Conservation (phyloP, 495 filamentous ascomycete genomes). For the Hypoxylon rickii region DNA sequence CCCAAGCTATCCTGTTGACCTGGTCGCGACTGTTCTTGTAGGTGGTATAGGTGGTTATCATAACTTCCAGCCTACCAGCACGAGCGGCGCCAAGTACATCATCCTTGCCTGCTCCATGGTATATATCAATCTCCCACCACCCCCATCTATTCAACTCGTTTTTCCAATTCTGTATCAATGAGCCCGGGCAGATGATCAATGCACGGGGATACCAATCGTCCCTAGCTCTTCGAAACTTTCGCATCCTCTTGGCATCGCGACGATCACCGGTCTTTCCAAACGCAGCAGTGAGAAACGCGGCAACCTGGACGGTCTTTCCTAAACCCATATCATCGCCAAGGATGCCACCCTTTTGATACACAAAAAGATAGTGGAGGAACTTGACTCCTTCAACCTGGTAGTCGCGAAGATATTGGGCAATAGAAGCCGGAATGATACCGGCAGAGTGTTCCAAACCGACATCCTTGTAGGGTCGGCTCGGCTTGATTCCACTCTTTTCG, state of each 20-base stretch:
- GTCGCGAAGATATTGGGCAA: slow-evolving; percentile 89
- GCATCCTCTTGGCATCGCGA: slow-evolving; percentile 86
- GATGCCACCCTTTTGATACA: slow-evolving; percentile 90
- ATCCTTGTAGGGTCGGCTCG: slow-evolving; percentile 72
- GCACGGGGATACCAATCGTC: slow-evolving; percentile 83
- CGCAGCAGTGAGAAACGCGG: slow-evolving; percentile 87
- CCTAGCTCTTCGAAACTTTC: slow-evolving; percentile 72
- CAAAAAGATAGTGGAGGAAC: slow-evolving; percentile 88
- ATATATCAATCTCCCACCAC: slow-evolving; percentile 89
- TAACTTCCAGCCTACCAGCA: slow-evolving; percentile 77
- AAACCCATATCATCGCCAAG: slow-evolving; percentile 97
- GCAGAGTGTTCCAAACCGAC: slow-evolving; percentile 74
- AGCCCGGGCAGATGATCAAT: slow-evolving; percentile 87
- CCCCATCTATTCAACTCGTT: slow-evolving; percentile 87
- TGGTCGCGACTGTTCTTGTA: slow-evolving; percentile 75
- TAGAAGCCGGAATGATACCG: slow-evolving; percentile 84
- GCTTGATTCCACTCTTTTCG: slow-evolving; percentile 53
- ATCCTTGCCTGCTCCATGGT: slow-evolving; percentile 76
- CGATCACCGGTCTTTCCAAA: slow-evolving; percentile 96
- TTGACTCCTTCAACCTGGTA: slow-evolving; percentile 88
- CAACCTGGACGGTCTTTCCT: slow-evolving; percentile 96
- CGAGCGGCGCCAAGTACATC: slow-evolving; percentile 73
- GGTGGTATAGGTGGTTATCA: slow-evolving; percentile 92
- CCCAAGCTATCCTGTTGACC: slow-evolving; percentile 89
- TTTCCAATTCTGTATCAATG: slow-evolving; percentile 87